phyloP scores from a whole-genome alignment of 2,329 filamentous ascomycete genomes.

The Aspergillus glaucus region DNA sequence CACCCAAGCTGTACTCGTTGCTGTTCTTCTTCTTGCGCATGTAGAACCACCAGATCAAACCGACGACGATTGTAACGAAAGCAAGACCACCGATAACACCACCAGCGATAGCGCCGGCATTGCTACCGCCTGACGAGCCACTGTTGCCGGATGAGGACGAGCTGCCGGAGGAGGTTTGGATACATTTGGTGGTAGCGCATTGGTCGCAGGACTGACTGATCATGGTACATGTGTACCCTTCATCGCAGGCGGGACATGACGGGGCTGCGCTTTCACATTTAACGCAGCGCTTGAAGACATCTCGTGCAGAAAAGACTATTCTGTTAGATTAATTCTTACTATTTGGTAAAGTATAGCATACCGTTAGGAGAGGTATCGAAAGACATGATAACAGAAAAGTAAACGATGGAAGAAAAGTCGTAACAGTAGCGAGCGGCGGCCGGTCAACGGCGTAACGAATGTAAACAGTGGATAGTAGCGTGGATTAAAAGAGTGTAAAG shows the following conservation, averaged over 20 bases:
- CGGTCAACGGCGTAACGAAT: slow-evolving; percentile 22
- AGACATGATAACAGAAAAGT: slow-evolving; percentile 18
- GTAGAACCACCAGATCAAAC: slow-evolving; percentile 80
- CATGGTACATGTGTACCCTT: slow-evolving; percentile 54
- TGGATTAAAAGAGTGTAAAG: slow-evolving; percentile 10
- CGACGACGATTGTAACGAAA: slow-evolving; percentile 67
- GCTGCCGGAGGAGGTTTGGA: slow-evolving; percentile 36
- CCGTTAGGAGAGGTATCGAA: slow-evolving; percentile 15
- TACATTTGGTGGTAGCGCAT: slow-evolving; percentile 55
- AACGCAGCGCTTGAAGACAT: slow-evolving; percentile 44
- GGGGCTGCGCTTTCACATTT: slow-evolving; percentile 49
- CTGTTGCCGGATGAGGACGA: slow-evolving; percentile 8
- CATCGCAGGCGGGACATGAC: slow-evolving; percentile 54
- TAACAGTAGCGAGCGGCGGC: slow-evolving; percentile 18
- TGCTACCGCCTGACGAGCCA: slow-evolving; percentile 46
- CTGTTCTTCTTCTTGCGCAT: slow-evolving; percentile 67
- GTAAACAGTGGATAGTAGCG: background rate
- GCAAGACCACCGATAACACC: slow-evolving; percentile 80
- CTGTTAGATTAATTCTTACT: background rate
- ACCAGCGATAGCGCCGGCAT: slow-evolving; percentile 80
- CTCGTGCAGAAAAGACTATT: slow-evolving; percentile 8
- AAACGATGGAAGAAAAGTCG: slow-evolving; percentile 4
- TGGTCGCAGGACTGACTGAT: slow-evolving; percentile 52
- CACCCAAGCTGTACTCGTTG: slow-evolving; percentile 42
- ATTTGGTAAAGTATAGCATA: slow-evolving; percentile 6